phyloP scores from a whole-genome alignment of 768 basidiomycete species.

The Leccinum broughii region DNA sequence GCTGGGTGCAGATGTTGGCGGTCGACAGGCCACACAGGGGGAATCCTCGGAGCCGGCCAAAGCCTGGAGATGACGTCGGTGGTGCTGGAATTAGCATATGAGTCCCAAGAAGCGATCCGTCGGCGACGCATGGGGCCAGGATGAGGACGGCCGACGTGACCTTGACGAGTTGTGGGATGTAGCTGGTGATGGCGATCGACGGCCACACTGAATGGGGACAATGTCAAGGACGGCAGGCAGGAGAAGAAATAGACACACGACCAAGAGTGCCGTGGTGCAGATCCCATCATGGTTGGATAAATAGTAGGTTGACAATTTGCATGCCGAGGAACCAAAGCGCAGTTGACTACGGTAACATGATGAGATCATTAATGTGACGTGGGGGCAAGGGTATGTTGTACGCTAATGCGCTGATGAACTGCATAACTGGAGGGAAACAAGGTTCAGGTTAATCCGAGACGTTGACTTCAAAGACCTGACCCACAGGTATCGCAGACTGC shows the following conservation, averaged over 20 bases:
- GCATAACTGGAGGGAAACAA: no score
- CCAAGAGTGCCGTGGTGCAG: slow-evolving; percentile 63
- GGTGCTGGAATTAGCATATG: no score
- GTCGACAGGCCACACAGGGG: no score
- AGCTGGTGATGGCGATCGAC: slow-evolving; percentile 68
- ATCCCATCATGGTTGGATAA: slow-evolving; percentile 87
- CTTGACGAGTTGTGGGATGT: slow-evolving; percentile 82
- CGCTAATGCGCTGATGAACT: no score
- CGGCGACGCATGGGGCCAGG: no score
- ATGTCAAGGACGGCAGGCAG: neutral
- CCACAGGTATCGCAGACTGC: no score
- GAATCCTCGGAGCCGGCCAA: no score
- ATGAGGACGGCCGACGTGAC: slow-evolving; percentile 62
- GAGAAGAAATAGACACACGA: slow-evolving; percentile 14
- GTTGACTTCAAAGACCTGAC: no score
- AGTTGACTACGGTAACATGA: slow-evolving; percentile 26
- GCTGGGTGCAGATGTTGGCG: no score
- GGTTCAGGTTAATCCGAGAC: no score
- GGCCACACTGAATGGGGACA: slow-evolving; percentile 53
- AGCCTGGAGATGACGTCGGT: no score
- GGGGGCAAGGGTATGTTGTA: slow-evolving; percentile 2
- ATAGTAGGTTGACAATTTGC: slow-evolving; percentile 59
- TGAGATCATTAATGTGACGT: neutral
- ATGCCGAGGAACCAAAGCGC: slow-evolving; percentile 45
- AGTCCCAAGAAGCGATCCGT: no score